These are phyloP conservation scores for Thelonectria blattea DNA, from an alignment of 2,329 filamentous ascomycete species.

Conservation along the genomic window DNA sequence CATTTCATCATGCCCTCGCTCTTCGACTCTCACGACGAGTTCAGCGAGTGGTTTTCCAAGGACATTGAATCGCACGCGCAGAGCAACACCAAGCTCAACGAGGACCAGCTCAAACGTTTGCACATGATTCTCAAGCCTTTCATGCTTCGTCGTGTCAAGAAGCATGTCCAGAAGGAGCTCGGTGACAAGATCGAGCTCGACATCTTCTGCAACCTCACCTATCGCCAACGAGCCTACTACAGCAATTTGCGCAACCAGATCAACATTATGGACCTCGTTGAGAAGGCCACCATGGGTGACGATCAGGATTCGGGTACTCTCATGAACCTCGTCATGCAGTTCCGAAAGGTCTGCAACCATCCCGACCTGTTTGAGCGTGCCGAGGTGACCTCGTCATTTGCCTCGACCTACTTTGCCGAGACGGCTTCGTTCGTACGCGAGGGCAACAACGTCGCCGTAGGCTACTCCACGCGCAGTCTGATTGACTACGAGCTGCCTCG, in stretches of 20 bases:
- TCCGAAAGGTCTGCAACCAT: slow-evolving; percentile 98
- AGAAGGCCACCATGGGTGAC: slow-evolving; percentile 93
- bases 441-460: slow-evolving; percentile 77
- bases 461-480: slow-evolving; percentile 84
- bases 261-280: slow-evolving; percentile 97
- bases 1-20: slow-evolving; percentile 99
- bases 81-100: slow-evolving; percentile 99
- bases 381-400: slow-evolving; percentile 86
- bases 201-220: slow-evolving; percentile 95
- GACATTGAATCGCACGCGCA: slow-evolving; percentile 98
- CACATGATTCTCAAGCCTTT: slow-evolving; percentile 99
- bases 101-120: slow-evolving; percentile 93
- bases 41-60: slow-evolving; percentile 93
- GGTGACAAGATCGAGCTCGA: slow-evolving; percentile 98
- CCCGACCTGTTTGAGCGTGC: slow-evolving; percentile 96
- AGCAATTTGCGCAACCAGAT: slow-evolving; percentile 93
- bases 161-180: slow-evolving; percentile 98
- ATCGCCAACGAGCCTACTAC: slow-evolving; percentile 94
- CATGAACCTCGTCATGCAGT: slow-evolving; percentile 99
- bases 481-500: slow-evolving; percentile 86
- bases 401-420: slow-evolving; percentile 87
- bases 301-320: slow-evolving; percentile 94
- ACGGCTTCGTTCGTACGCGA: slow-evolving; percentile 95
- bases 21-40: slow-evolving; percentile 92
- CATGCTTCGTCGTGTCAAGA: slow-evolving; percentile 99